Percentiles rank a stretch among this genome's conserved stretches.
Evolutionary conservation across 2,329 filamentous ascomycete species (phyloP).

Genomic region (Arthrocladium fulminans): DNA sequence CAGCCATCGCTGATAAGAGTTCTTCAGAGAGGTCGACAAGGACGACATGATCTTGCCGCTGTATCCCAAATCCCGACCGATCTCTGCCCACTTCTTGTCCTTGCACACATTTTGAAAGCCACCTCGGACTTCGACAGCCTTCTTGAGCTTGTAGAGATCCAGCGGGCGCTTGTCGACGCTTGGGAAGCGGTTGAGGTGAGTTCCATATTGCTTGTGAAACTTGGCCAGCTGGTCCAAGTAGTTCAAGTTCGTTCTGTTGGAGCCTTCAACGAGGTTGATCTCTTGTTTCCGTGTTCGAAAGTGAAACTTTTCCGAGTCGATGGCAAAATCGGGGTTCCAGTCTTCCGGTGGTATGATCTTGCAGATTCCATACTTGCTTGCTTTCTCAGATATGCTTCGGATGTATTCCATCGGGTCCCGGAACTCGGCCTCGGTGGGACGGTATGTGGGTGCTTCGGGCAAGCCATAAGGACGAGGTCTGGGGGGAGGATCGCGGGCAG

Average conservation of each 20-base stretch:
- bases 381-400: conserved; percentile 80
- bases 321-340: conserved; percentile 92
- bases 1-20: conserved; percentile 95
- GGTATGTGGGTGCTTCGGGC: conserved; percentile 81
- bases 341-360: conserved; percentile 89
- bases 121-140: conserved; percentile 86
- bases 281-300: conserved; percentile 95
- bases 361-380: conserved; percentile 79
- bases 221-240: conserved; percentile 92
- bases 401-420: conserved; percentile 91
- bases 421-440: conserved; percentile 87
- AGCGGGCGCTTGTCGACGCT: conserved; percentile 97
- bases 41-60: conserved; percentile 99
- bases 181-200: conserved; percentile 83
- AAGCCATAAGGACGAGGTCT: conserved; percentile 74
- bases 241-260: conserved; percentile 87
- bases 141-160: conserved; percentile 91
- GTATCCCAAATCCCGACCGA: conserved; percentile 90
- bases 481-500: conserved; percentile 66
- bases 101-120: conserved; percentile 97
- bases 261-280: conserved; percentile 95
- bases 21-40: conserved; percentile 91
- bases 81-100: conserved; percentile 97
- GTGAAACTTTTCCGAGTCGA: conserved; percentile 97
- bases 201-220: conserved; percentile 94